phyloP scores from a whole-genome alignment of 257 asterid species.

The Asclepias syriaca region DNA sequence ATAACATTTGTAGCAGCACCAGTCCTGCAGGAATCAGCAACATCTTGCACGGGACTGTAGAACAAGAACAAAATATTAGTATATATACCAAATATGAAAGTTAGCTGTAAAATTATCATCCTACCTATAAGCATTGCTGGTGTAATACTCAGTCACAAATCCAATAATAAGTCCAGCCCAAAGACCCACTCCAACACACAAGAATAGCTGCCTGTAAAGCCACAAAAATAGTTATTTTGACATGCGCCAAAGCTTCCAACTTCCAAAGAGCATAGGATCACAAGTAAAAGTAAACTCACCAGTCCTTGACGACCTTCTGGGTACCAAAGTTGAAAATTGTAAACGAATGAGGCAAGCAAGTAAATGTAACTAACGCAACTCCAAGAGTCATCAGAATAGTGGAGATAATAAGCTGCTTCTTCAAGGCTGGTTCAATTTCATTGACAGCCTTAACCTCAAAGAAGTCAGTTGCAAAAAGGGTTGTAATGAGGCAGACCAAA shows the following conservation, averaged over 20 bases:
- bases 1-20: constrained; percentile 95
- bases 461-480: constrained; percentile 53
- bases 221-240: constrained; percentile 1
- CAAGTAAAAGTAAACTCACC: constrained; percentile 19
- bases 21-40: constrained; percentile 96
- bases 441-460: constrained; percentile 38
- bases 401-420: constrained; percentile 75
- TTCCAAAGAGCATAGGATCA: not conserved
- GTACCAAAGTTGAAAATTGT: constrained; percentile 73
- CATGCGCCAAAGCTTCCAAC: not conserved
- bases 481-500: constrained; percentile 75
- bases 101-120: not conserved
- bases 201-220: constrained; percentile 65
- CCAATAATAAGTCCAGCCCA: constrained; percentile 98
- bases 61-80: not conserved
- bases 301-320: constrained; percentile 64
- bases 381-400: constrained; percentile 76
- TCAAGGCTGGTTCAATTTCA: constrained; percentile 53
- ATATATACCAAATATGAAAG: not conserved
- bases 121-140: constrained; percentile 95
- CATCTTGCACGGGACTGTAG: constrained; percentile 74
- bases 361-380: constrained; percentile 67
- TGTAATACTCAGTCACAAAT: constrained; percentile 80
- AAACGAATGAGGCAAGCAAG: constrained; percentile 68
- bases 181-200: constrained; percentile 86